Percentiles rank a stretch among this genome's conserved stretches.
These are phyloP conservation scores for Dictyostelium brefeldianum DNA, from an alignment of 78 protist species.

Conservation along the genomic window DNA sequence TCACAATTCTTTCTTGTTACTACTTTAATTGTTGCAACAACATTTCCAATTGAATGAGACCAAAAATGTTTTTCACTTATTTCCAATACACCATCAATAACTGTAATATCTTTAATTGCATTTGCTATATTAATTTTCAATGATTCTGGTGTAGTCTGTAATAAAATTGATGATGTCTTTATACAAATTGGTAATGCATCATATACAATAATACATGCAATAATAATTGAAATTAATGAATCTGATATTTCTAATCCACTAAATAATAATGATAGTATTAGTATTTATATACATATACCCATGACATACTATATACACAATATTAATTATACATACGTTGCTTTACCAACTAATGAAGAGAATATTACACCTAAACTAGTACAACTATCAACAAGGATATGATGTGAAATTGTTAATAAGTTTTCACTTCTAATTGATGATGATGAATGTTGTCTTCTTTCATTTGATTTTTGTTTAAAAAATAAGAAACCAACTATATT, in stretches of 20 bases:
- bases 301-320: too few species aligned
- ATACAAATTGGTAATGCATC: constrained; percentile 68
- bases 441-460: constrained; percentile 23
- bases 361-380: constrained; percentile 83
- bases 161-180: constrained; percentile 46
- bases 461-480: constrained; percentile 46
- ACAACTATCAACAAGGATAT: constrained; percentile 72
- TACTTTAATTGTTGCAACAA: constrained; percentile 46
- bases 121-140: constrained; percentile 8
- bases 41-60: constrained; percentile 66
- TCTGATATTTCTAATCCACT: constrained; percentile 71
- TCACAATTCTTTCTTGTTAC: constrained; percentile 11
- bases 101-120: constrained; percentile 20
- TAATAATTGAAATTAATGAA: constrained; percentile 70
- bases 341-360: constrained; percentile 50
- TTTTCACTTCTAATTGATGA: constrained; percentile 54
- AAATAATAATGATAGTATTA: neutral
- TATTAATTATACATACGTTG: neutral
- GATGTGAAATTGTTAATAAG: constrained; percentile 46
- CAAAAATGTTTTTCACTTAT: constrained; percentile 72
- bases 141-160: constrained; percentile 74
- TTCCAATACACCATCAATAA: constrained; percentile 63
- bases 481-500: constrained; percentile 60
- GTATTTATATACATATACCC: too few species aligned
- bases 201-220: constrained; percentile 72